A percentile compares a stretch with the other conserved stretches of the same genome.
Evolutionary conservation across 2,329 filamentous ascomycete genomes (phyloP).

Genomic region (Chaetomium olivaceum): DNA sequence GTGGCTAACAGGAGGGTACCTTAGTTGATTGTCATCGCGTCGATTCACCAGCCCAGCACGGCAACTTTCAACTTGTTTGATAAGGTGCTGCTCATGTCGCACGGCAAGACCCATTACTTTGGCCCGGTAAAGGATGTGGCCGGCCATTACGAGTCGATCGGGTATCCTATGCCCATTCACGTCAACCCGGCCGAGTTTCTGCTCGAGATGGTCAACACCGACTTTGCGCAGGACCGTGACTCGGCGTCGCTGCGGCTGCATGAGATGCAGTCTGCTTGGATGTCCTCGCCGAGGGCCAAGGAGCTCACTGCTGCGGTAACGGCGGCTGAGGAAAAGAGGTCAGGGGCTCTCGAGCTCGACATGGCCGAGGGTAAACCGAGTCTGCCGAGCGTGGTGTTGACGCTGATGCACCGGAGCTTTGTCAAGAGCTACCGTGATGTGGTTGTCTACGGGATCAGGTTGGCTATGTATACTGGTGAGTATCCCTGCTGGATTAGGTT

Average conservation of each 20-base stretch:
- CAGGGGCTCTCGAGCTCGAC: conserved; percentile 28
- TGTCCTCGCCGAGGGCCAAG: conserved; percentile 42
- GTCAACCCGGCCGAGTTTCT: conserved; percentile 81
- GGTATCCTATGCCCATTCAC: conserved; percentile 64
- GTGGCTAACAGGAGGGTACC: conserved; percentile 36
- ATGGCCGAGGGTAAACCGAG: conserved; percentile 44
- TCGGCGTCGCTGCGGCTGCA: conserved; percentile 52
- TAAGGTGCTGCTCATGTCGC: conserved; percentile 71
- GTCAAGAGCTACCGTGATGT: conserved; percentile 85
- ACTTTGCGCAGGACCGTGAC: conserved; percentile 60
- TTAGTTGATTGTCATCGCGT: conserved; percentile 72
- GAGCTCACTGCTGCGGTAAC: conserved; percentile 33
- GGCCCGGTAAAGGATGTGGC: conserved; percentile 60
- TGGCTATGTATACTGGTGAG: conserved; percentile 74
- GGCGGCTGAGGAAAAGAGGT: conserved; percentile 33
- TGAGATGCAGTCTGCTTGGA: conserved; percentile 58
- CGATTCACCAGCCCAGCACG: conserved; percentile 83
- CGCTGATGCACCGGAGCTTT: conserved; percentile 74
- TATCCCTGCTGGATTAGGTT: neutral
- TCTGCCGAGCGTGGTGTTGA: conserved; percentile 54
- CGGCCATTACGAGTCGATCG: conserved; percentile 64
- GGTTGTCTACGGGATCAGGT: conserved; percentile 77
- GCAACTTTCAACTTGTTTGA: conserved; percentile 80
- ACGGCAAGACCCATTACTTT: conserved; percentile 71
- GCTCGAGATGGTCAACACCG: conserved; percentile 75